Conservation (phyloP, 2,329 filamentous ascomycete genomes). For the Trichoderma guizhouense region DNA sequence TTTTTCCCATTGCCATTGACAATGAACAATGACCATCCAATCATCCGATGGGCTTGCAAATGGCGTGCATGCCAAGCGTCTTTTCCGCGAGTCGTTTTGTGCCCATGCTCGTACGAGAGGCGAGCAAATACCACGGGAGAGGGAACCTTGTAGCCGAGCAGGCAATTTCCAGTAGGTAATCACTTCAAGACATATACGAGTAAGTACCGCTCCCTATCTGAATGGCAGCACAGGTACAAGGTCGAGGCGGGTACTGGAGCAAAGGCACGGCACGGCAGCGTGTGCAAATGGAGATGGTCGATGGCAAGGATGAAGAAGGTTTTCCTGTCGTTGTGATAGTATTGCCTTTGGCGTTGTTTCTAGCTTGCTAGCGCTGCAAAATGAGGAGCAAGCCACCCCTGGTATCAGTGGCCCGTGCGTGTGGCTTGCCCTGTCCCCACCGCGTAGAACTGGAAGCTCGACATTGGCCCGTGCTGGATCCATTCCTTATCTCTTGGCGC, state of each 20-base stretch:
- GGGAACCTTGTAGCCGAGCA: not conserved
- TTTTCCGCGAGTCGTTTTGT: not conserved
- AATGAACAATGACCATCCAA: not conserved
- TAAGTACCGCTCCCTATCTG: not conserved
- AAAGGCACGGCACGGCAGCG: slow-evolving; percentile 1
- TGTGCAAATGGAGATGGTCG: not conserved
- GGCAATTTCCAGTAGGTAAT: not conserved
- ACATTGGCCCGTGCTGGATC: slow-evolving; percentile 8
- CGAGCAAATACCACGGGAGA: not conserved
- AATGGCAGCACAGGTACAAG: not conserved
- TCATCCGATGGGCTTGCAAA: not conserved
- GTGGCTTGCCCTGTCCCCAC: slow-evolving; percentile 8
- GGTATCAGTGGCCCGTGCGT: slow-evolving; percentile 2
- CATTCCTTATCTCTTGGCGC: slow-evolving; percentile 17
- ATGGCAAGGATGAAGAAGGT: slow-evolving; percentile 14
- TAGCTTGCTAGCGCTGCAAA: not conserved
- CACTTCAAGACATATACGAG: not conserved
- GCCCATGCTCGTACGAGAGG: not conserved
- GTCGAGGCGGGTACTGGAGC: not conserved
- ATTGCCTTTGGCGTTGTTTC: slow-evolving; percentile 1
- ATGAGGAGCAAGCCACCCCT: slow-evolving; percentile 9
- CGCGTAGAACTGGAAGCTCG: not conserved
- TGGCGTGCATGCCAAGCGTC: slow-evolving; percentile 12
- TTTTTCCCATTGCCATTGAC: not conserved
- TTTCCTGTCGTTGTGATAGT: slow-evolving; percentile 9